These are phyloP conservation scores for Candida glaebosa DNA, from an alignment of 805 yeast species.

Conservation along the genomic window DNA sequence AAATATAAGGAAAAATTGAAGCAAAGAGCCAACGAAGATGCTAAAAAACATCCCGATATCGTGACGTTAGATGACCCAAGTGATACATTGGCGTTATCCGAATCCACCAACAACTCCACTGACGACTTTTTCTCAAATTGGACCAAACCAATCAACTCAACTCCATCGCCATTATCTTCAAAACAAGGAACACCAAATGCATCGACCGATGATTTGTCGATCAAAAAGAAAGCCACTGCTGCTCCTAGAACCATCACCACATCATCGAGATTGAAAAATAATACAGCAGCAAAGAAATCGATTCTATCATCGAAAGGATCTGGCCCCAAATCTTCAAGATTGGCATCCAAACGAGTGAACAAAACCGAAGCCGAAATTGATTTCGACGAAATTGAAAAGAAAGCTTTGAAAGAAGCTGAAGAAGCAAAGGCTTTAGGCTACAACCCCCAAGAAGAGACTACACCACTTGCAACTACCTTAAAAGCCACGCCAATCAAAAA, in stretches of 20 bases:
- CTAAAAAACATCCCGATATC: slow-evolving; percentile 64
- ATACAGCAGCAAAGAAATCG: slow-evolving; percentile 25
- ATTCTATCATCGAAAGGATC: slow-evolving; percentile 51
- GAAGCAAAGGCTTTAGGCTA: slow-evolving; percentile 56
- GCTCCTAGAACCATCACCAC: slow-evolving; percentile 15
- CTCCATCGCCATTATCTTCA: slow-evolving; percentile 51
- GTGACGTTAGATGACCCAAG: slow-evolving; percentile 58
- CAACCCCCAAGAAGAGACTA: slow-evolving; percentile 29
- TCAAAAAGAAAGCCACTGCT: slow-evolving; percentile 24
- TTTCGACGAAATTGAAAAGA: slow-evolving; percentile 62
- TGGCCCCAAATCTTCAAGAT: slow-evolving; percentile 51
- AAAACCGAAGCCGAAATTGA: slow-evolving; percentile 53
- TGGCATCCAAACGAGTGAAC: slow-evolving; percentile 47
- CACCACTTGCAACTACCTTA: slow-evolving; percentile 5
- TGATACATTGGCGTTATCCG: slow-evolving; percentile 19
- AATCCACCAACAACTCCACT: slow-evolving; percentile 34
- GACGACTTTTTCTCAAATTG: slow-evolving; percentile 92
- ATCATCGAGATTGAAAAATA: slow-evolving; percentile 14
- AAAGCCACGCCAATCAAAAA: slow-evolving; percentile 13
- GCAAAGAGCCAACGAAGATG: slow-evolving; percentile 64
- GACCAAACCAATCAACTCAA: slow-evolving; percentile 69
- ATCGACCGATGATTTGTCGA: slow-evolving; percentile 32
- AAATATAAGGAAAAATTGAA: slow-evolving; percentile 79
- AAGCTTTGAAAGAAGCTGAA: slow-evolving; percentile 80
- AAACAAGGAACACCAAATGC: slow-evolving; percentile 42